Evolutionary conservation across 192 early-diverging fungal genomes (phyloP), one percentile per base, ranked within the genome.

Genomic region (Backusella tuberculispora): DNA sequence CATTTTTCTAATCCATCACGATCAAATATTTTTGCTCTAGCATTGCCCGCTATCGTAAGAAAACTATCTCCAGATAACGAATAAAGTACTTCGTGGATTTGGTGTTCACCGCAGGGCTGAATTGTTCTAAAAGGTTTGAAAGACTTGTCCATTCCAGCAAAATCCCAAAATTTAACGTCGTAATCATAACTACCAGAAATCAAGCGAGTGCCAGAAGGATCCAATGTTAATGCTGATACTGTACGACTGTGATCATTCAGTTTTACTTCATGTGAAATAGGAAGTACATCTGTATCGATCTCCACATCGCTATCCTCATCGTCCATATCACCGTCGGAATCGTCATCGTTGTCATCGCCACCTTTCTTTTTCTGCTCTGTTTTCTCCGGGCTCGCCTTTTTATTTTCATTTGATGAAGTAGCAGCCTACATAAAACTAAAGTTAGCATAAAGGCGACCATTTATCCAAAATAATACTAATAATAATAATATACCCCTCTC

Each of bases 121-220:
- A 98, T 80, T 4, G 91, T 91, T 48, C 94, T 82, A 76, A 94
- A 96, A 7, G 96, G 90, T 70, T 87, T 83, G 50, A 92, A 89
- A 2, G 83, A 77, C 6, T 88, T 81, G 78, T 95, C 90, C 96
- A 97, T 98, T 12, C 90, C 91, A 41, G 90, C 85, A 85, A 99
- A 99, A 80, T 97, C 95, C 96, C 96, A 99, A 44, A 99, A 82
- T 63, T 92, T 93, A 42, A 97, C 74, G 56, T 87, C 87, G 45
- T 93, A 91, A 71, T 95, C 95, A 68, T 94, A 91, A 17, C 92
- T 86, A 71, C 95, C 96, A 8, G 92, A 90, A 19, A 91, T 85
- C 0, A 98, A 80, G 13, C 90, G 76, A n/a, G 89, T 82, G 8
- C 96, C 96, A 1, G 94, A 80, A 26, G 95, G 90, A 72, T 99